Percentiles rank a stretch among this genome's conserved stretches.
phyloP scores from a whole-genome alignment of 2,329 filamentous ascomycete species.

The Pseudocercospora pini-densiflorae region DNA sequence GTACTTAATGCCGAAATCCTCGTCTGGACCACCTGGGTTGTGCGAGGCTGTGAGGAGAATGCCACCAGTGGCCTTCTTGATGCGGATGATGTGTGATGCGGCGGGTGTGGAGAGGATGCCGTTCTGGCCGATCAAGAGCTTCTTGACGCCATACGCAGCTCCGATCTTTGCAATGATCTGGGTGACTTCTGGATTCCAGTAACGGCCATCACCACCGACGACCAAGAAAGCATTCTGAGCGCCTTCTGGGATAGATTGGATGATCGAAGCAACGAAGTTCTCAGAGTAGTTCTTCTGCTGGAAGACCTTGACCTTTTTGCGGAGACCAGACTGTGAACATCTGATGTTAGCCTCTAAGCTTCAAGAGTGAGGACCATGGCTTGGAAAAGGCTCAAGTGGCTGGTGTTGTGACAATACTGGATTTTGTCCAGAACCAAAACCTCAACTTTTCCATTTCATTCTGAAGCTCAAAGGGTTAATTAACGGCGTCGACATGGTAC shows the following conservation, averaged over 20 bases:
- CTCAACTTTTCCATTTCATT: not conserved
- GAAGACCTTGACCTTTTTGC: constrained; percentile 99
- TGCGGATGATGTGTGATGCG: constrained; percentile 93
- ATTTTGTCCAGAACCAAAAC: too few relatives aligned
- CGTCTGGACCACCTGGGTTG: constrained; percentile 95
- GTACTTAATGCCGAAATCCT: constrained; percentile 99
- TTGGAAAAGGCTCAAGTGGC: not conserved
- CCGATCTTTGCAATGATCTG: constrained; percentile 98
- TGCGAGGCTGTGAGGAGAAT: constrained; percentile 97
- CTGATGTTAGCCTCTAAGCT: not conserved
- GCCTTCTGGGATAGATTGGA: constrained; percentile 95
- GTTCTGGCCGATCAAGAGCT: constrained; percentile 93
- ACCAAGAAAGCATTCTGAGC: constrained; percentile 87
- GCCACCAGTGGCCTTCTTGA: constrained; percentile 92
- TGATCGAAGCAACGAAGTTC: constrained; percentile 90
- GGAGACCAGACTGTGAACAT: constrained; percentile 73
- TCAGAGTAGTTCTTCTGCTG: constrained; percentile 95
- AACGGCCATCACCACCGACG: constrained; percentile 96
- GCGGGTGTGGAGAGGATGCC: constrained; percentile 97
- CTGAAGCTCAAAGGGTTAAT: not conserved
- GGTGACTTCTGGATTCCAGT: constrained; percentile 95
- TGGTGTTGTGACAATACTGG: constrained; percentile 9
- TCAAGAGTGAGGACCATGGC: not conserved
- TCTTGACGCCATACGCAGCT: constrained; percentile 97
- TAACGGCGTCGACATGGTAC: not conserved